Percentiles rank a stretch among this genome's conserved stretches.
These are phyloP conservation scores for Paxillus rubicundulus DNA, from an alignment of 768 basidiomycete genomes.

Conservation along the genomic window DNA sequence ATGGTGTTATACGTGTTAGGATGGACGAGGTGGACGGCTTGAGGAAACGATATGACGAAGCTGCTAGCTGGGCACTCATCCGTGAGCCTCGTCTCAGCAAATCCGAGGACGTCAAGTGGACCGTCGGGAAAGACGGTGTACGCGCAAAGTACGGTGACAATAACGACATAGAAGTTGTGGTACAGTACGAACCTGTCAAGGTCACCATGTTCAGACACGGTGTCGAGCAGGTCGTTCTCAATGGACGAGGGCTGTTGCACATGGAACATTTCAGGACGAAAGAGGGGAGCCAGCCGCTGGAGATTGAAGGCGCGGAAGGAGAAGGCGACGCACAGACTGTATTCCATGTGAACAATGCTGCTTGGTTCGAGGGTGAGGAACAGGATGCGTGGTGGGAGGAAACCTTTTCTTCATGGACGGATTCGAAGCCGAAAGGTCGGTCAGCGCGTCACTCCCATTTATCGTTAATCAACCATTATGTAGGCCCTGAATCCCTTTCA, in stretches of 20 bases:
- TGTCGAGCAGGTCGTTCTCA: conserved; percentile 83
- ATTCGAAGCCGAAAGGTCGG: conserved; percentile 92
- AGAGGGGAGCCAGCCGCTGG: conserved; percentile 41
- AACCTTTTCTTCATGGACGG: conserved; percentile 80
- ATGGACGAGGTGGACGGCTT: conserved; percentile 86
- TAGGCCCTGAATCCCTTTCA: conserved; percentile 91
- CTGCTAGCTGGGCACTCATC: conserved; percentile 84
- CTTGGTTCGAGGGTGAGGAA: conserved; percentile 87
- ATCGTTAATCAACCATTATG: no score
- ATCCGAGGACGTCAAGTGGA: conserved; percentile 52
- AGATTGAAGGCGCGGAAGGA: conserved; percentile 36
- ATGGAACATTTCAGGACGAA: conserved; percentile 96
- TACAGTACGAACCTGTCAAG: conserved; percentile 74
- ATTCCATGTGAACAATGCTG: conserved; percentile 48
- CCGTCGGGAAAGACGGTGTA: conserved; percentile 58
- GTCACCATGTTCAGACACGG: conserved; percentile 71
- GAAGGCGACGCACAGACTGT: conserved; percentile 46
- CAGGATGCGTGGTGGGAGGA: conserved; percentile 93
- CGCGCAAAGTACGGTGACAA: conserved; percentile 64
- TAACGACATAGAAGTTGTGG: conserved; percentile 61
- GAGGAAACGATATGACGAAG: conserved; percentile 86
- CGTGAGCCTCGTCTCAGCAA: conserved; percentile 65
- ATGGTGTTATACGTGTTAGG: conserved; percentile 88
- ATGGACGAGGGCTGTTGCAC: conserved; percentile 86
- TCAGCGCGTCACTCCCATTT: not conserved